phyloP scores from a whole-genome alignment of 345 rosid species.

The Salix caprea region DNA sequence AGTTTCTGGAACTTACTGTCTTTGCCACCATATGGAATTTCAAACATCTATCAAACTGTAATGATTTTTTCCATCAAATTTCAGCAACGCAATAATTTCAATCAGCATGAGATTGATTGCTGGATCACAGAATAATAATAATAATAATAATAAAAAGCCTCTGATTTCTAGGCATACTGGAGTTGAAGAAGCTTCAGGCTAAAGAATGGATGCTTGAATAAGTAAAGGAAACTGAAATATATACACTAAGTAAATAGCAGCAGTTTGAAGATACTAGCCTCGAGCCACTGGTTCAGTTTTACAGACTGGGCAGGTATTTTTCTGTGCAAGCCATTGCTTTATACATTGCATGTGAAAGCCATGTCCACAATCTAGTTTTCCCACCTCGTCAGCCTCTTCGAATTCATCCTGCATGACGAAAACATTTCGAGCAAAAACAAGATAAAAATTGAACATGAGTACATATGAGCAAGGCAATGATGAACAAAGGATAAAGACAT shows the following conservation, averaged over 20 bases:
- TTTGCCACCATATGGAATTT: not conserved
- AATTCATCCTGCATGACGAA: slow-evolving; percentile 65
- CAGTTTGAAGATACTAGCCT: slow-evolving; percentile 20
- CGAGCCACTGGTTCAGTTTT: slow-evolving; percentile 54
- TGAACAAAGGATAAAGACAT: not conserved
- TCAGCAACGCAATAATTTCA: slow-evolving; percentile 12
- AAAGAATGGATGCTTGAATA: slow-evolving; percentile 28
- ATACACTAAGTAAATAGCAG: slow-evolving; percentile 30
- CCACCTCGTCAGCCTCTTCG: slow-evolving; percentile 56
- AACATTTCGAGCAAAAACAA: not conserved
- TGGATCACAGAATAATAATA: not conserved
- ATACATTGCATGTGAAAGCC: slow-evolving; percentile 72
- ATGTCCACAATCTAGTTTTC: slow-evolving; percentile 75
- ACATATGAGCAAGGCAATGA: not conserved
- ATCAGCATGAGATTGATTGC: not conserved
- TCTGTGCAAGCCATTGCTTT: slow-evolving; percentile 78
- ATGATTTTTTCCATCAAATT: slow-evolving; percentile 15
- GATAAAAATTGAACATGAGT: not conserved
- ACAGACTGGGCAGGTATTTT: slow-evolving; percentile 82
- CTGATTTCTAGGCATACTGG: slow-evolving; percentile 4
- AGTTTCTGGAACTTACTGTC: too few species aligned
- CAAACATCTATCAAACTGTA: not conserved
- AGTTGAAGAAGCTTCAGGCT: slow-evolving; percentile 20
- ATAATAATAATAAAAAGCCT: not conserved
- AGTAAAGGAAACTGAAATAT: slow-evolving; percentile 29